A percentile compares a stretch with the other conserved stretches of the same genome.
phyloP scores from a whole-genome alignment of 495 filamentous ascomycete species.

The Penicillium taxi region DNA sequence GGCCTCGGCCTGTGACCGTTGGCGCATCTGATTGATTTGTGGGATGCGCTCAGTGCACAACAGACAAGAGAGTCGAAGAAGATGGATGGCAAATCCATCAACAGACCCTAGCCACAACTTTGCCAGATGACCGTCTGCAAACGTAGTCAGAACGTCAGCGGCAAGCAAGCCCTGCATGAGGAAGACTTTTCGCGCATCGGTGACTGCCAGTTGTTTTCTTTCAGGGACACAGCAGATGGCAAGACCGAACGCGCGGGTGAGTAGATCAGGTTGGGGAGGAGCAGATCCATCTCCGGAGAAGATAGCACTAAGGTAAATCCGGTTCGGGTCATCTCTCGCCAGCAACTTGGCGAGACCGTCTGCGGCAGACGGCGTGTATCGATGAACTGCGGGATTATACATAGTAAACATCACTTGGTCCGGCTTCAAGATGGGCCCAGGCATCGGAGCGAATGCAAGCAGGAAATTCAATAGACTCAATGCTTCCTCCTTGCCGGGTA shows the following conservation, averaged over 20 bases:
- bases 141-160: slow-evolving; percentile 75
- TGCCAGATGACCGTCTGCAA: slow-evolving; percentile 66
- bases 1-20: slow-evolving; percentile 28
- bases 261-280: slow-evolving; percentile 63
- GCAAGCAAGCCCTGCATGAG: slow-evolving; percentile 87
- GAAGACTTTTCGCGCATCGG: slow-evolving; percentile 75
- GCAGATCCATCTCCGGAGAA: slow-evolving; percentile 62
- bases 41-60: slow-evolving; percentile 54
- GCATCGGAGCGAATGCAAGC: slow-evolving; percentile 75
- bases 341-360: slow-evolving; percentile 88
- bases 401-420: slow-evolving; percentile 65
- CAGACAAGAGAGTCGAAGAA: slow-evolving; percentile 62
- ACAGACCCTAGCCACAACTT: slow-evolving; percentile 74
- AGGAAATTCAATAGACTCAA: slow-evolving; percentile 81
- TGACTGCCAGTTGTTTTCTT: slow-evolving; percentile 50
- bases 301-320: slow-evolving; percentile 70
- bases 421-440: slow-evolving; percentile 44
- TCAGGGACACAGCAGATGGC: slow-evolving; percentile 80
- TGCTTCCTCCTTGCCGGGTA: slow-evolving; percentile 85
- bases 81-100: slow-evolving; percentile 75
- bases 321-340: slow-evolving; percentile 87
- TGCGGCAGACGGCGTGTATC: slow-evolving; percentile 80
- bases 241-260: slow-evolving; percentile 83
- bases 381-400: slow-evolving; percentile 73
- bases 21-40: slow-evolving; percentile 25